A percentile compares a stretch with the other conserved stretches of the same genome.
Conservation (phyloP, 352 stramenopile species). For the Globisporangium megalacanthum region DNA sequence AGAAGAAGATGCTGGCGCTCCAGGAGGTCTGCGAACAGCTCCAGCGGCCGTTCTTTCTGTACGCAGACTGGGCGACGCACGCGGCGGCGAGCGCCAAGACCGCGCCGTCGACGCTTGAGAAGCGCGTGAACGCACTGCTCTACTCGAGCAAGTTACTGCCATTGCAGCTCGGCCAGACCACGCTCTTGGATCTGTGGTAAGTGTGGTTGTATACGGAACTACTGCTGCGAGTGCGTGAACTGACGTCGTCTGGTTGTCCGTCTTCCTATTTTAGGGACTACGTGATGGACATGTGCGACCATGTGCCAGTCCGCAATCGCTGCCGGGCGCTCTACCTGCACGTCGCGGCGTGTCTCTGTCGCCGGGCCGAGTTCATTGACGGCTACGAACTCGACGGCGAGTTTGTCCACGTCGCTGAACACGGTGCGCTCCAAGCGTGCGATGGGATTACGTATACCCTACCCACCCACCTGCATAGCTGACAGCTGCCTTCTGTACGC, state of each 20-base stretch:
- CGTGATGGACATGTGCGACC: slow-evolving; percentile 78
- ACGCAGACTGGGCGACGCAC: slow-evolving; percentile 49
- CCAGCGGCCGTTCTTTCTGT: slow-evolving; percentile 70
- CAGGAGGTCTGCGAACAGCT: slow-evolving; percentile 56
- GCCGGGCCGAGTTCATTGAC: slow-evolving; percentile 75
- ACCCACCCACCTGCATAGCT: background rate
- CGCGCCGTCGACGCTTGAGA: slow-evolving; percentile 30
- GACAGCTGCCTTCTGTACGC: background rate
- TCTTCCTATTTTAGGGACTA: slow-evolving; percentile 36
- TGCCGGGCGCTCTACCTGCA: slow-evolving; percentile 70
- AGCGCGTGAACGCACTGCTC: slow-evolving; percentile 40
- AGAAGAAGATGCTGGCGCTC: slow-evolving; percentile 72
- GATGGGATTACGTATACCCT: too few species aligned
- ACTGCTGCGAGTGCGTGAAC: background rate
- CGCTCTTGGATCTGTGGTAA: slow-evolving; percentile 72
- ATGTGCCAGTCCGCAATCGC: slow-evolving; percentile 65
- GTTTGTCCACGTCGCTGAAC: slow-evolving; percentile 36
- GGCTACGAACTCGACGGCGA: slow-evolving; percentile 56
- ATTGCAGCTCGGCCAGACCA: slow-evolving; percentile 54
- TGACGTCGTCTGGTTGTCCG: background rate
- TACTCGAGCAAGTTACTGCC: slow-evolving; percentile 78
- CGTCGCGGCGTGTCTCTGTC: slow-evolving; percentile 60
- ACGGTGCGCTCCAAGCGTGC: slow-evolving; percentile 15
- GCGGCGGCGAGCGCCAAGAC: slow-evolving; percentile 16
- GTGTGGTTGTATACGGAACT: slow-evolving; percentile 7